phyloP scores from a whole-genome alignment of 2,329 filamentous ascomycete genomes.

The Nannizziopsis arthrosporioides region DNA sequence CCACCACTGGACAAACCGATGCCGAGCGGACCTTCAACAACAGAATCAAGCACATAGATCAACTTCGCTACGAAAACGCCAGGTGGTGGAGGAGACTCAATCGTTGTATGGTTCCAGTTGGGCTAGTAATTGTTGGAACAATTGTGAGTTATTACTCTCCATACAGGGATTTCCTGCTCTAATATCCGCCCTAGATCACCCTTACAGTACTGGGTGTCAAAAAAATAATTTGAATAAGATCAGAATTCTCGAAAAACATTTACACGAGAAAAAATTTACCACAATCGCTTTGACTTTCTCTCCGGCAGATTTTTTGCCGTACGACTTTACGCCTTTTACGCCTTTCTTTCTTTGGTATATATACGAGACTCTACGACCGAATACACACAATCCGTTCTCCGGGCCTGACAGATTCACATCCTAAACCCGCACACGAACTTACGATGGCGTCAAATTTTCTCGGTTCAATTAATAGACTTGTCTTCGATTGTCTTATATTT shows the following conservation, averaged over 20 bases:
- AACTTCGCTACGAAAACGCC: conserved; percentile 46
- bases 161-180: background rate
- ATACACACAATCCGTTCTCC: conserved; percentile 7
- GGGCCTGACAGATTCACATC: background rate
- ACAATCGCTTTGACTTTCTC: conserved; percentile 7
- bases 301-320: conserved; percentile 4
- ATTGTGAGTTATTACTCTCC: conserved; percentile 37
- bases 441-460: conserved; percentile 9
- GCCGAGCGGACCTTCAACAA: conserved; percentile 36
- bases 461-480: conserved; percentile 7
- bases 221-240: conserved; percentile 9
- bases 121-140: conserved; percentile 43
- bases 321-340: conserved; percentile 8
- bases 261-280: conserved; percentile 4
- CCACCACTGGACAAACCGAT: conserved; percentile 22
- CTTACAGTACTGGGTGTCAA: conserved; percentile 14
- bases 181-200: conserved; percentile 11
- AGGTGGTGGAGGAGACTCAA: conserved; percentile 54
- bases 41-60: conserved; percentile 35
- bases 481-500: background rate
- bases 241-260: background rate
- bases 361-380: conserved; percentile 2
- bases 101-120: conserved; percentile 48
- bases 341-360: conserved; percentile 5
- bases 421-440: conserved; percentile 9